A percentile compares a stretch with the other conserved stretches of the same genome.
Conservation (phyloP, 805 yeast genomes). For the Candida chilensis region DNA sequence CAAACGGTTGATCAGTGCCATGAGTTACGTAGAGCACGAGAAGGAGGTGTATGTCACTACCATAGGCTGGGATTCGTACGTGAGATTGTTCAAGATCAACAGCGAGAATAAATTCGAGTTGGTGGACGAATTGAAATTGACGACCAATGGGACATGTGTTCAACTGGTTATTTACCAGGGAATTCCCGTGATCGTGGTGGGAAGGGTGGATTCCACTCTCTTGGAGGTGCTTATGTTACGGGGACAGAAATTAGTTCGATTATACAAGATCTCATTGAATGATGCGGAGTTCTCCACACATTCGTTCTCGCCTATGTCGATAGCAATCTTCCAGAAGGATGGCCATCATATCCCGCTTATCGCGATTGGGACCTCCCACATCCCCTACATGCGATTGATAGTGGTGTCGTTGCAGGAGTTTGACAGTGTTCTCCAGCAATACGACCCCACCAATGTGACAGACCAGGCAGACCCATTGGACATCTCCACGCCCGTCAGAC, state of each 20-base stretch:
- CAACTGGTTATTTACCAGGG: slow-evolving; percentile 17
- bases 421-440: slow-evolving; percentile 1
- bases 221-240: slow-evolving; percentile 30
- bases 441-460: slow-evolving; percentile 11
- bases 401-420: slow-evolving; percentile 36
- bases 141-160: slow-evolving; percentile 45
- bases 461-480: not conserved
- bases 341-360: slow-evolving; percentile 18
- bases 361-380: slow-evolving; percentile 67
- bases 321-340: slow-evolving; percentile 12
- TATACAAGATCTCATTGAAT: slow-evolving; percentile 48
- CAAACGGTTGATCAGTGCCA: not conserved
- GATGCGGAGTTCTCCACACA: slow-evolving; percentile 65
- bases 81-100: slow-evolving; percentile 6
- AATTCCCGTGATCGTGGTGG: slow-evolving; percentile 36
- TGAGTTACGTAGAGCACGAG: not conserved
- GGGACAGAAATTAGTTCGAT: slow-evolving; percentile 15
- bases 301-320: slow-evolving; percentile 50
- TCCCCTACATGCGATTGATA: slow-evolving; percentile 67
- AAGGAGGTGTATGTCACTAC: not conserved
- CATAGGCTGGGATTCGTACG: slow-evolving; percentile 1
- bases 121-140: slow-evolving; percentile 18
- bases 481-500: slow-evolving; percentile 7
- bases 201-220: slow-evolving; percentile 52
- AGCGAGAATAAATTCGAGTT: slow-evolving; percentile 3